A percentile compares a stretch with the other conserved stretches of the same genome.
Conservation (phyloP, 495 filamentous ascomycete species). For the Tuber magnatum region DNA sequence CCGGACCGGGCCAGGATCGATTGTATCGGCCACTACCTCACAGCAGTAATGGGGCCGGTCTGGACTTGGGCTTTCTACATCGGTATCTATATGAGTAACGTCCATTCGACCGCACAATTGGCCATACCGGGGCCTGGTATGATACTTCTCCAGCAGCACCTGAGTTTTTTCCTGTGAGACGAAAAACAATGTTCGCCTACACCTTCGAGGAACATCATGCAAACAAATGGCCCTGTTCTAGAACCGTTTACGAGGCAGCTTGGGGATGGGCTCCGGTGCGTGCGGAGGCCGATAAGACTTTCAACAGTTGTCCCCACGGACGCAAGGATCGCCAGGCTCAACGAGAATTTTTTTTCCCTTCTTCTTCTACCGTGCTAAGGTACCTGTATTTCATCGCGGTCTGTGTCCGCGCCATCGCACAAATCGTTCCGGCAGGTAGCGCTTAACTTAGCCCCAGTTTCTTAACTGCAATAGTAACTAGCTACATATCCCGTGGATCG, state of each 20-base stretch:
- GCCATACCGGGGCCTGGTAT: neutral
- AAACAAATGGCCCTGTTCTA: neutral
- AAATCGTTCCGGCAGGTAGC: neutral
- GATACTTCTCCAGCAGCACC: neutral
- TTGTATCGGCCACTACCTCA: neutral
- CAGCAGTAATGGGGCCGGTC: neutral
- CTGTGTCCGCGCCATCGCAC: neutral
- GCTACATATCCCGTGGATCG: conserved; percentile 1
- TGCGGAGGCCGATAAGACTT: neutral
- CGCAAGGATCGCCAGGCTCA: neutral
- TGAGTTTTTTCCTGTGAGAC: neutral
- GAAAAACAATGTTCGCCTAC: neutral
- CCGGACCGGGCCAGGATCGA: neutral
- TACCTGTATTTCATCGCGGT: neutral
- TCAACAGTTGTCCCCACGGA: neutral
- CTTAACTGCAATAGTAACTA: neutral
- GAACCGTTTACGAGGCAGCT: neutral
- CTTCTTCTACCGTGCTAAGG: neutral
- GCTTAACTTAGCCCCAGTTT: neutral
- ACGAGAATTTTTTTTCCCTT: neutral
- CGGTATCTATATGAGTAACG: neutral
- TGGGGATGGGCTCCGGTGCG: neutral
- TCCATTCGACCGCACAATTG: neutral
- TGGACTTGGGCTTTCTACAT: neutral
- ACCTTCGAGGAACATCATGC: neutral